Conservation (phyloP, 495 filamentous ascomycete genomes). For the Jackrogersella minutella region DNA sequence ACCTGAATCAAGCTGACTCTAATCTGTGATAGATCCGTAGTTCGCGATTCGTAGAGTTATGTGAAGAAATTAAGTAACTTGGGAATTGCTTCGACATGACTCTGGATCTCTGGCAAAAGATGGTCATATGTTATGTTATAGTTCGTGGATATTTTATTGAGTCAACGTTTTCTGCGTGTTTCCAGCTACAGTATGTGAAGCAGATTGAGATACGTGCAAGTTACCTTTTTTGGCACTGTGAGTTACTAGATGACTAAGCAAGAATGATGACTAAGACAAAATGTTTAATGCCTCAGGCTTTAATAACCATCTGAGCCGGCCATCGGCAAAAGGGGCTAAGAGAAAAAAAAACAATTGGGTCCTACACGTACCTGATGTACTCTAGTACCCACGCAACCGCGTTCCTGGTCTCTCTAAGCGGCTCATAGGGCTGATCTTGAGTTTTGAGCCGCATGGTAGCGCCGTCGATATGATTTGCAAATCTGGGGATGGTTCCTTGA, state of each 20-base stretch:
- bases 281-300: conserved; percentile 15
- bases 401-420: conserved; percentile 33
- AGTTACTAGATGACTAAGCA: not conserved
- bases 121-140: too few species aligned
- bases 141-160: too few species aligned
- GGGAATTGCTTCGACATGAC: too few species aligned
- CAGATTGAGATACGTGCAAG: not conserved
- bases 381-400: conserved; percentile 42
- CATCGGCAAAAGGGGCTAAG: conserved; percentile 10
- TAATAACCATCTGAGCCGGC: conserved; percentile 1
- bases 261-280: not conserved
- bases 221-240: not conserved
- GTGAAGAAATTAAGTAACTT: not conserved
- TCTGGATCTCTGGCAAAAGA: too few species aligned
- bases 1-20: conserved; percentile 1
- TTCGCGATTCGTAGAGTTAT: too few species aligned
- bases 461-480: conserved; percentile 47
- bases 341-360: conserved; percentile 25
- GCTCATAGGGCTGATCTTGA: conserved; percentile 47
- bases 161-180: too few species aligned
- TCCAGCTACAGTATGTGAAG: not conserved
- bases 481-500: conserved; percentile 38
- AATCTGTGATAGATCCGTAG: not conserved
- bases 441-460: conserved; percentile 50
- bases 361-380: conserved; percentile 15